These are phyloP conservation scores for Chaetomium tenue DNA, from an alignment of 495 filamentous ascomycete genomes.

Conservation along the genomic window DNA sequence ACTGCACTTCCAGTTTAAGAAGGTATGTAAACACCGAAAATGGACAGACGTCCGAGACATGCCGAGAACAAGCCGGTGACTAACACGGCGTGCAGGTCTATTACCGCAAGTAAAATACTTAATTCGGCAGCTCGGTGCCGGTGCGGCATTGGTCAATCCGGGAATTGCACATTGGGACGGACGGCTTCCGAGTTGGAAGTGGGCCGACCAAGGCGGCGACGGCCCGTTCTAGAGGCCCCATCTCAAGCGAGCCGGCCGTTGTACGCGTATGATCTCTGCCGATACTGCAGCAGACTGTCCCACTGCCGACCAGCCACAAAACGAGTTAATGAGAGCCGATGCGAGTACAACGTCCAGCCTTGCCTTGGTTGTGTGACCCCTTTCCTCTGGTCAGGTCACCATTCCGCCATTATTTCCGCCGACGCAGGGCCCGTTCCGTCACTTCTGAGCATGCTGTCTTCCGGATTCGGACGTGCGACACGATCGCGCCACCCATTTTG, in stretches of 20 bases:
- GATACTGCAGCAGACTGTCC: conserved; percentile 21
- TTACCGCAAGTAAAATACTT: conserved; percentile 57
- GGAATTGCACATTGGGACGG: not conserved
- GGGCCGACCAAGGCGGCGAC: conserved; percentile 13
- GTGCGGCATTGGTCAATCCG: not conserved
- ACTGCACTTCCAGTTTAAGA: conserved; percentile 98
- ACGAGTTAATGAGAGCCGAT: conserved; percentile 19
- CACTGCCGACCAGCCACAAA: conserved; percentile 20
- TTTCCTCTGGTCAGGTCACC: conserved; percentile 21
- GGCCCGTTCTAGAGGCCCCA: conserved; percentile 21
- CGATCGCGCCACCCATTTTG: conserved; percentile 22
- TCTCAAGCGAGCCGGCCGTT: conserved; percentile 12
- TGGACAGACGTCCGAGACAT: too few relatives aligned
- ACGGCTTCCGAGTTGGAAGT: conserved; percentile 1
- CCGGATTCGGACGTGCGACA: conserved; percentile 28
- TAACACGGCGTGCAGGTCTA: conserved; percentile 57
- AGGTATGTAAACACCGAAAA: conserved; percentile 41
- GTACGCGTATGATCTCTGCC: conserved; percentile 21
- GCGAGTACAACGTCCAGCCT: conserved; percentile 17
- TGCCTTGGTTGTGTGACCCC: conserved; percentile 20
- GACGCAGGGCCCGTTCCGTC: conserved; percentile 16
- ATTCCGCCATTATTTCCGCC: conserved; percentile 26
- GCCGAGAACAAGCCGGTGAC: conserved; percentile 22
- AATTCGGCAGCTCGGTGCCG: conserved; percentile 6
- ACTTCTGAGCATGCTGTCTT: conserved; percentile 21